Percentiles rank a stretch among this genome's conserved stretches.
Conservation (phyloP, 1,139 yeast species). For the Suhomyces yuchorum region DNA sequence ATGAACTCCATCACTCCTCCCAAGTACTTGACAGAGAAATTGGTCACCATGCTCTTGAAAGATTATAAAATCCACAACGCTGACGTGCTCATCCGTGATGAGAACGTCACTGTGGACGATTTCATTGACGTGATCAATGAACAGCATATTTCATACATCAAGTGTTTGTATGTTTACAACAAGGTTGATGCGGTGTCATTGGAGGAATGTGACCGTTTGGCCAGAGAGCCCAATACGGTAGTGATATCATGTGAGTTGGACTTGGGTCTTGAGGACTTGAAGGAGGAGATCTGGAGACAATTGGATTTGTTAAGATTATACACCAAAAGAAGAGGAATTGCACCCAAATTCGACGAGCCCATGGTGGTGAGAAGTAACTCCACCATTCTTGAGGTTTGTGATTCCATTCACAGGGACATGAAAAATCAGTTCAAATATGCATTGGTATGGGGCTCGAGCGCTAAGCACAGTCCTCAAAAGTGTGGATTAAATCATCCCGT, state of each 20-base stretch:
- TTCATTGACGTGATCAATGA: slow-evolving; percentile 91
- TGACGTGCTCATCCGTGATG: slow-evolving; percentile 88
- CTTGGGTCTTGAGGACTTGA: slow-evolving; percentile 82
- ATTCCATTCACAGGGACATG: slow-evolving; percentile 89
- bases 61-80: slow-evolving; percentile 93
- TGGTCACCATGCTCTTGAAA: slow-evolving; percentile 72
- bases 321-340: slow-evolving; percentile 80
- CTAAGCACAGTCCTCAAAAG: slow-evolving; percentile 95
- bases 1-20: slow-evolving; percentile 82
- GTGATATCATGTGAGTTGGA: slow-evolving; percentile 92
- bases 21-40: slow-evolving; percentile 75
- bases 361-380: slow-evolving; percentile 84
- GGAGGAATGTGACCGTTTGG: slow-evolving; percentile 91
- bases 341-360: slow-evolving; percentile 84
- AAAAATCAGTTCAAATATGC: slow-evolving; percentile 92
- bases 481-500: slow-evolving; percentile 86
- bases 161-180: slow-evolving; percentile 90
- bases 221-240: slow-evolving; percentile 87
- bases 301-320: slow-evolving; percentile 76
- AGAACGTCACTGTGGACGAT: slow-evolving; percentile 87
- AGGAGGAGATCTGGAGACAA: slow-evolving; percentile 92
- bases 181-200: slow-evolving; percentile 93
- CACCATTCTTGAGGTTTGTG: slow-evolving; percentile 84
- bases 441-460: slow-evolving; percentile 93
- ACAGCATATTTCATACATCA: slow-evolving; percentile 82